phyloP scores from a whole-genome alignment of 257 asterid genomes.

The Solanum piurae region DNA sequence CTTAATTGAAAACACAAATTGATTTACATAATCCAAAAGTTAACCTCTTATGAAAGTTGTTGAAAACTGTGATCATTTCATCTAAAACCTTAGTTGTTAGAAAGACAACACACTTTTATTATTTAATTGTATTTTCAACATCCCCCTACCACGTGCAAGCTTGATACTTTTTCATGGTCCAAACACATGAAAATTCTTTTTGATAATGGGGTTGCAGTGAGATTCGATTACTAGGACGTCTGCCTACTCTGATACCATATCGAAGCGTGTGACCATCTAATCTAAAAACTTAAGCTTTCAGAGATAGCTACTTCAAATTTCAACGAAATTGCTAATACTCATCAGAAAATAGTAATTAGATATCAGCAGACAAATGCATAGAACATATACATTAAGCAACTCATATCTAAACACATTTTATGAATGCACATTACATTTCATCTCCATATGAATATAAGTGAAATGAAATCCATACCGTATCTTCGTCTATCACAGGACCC shows the following conservation, averaged over 20 bases:
- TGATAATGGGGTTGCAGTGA: neutral
- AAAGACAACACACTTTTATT: neutral
- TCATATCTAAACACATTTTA: neutral
- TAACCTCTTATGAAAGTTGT: neutral
- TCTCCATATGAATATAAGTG: neutral
- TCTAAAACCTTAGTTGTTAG: neutral
- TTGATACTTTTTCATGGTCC: neutral
- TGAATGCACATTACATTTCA: neutral
- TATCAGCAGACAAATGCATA: neutral
- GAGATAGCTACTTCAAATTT: neutral
- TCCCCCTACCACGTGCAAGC: neutral
- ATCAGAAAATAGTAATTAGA: neutral
- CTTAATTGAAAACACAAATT: neutral
- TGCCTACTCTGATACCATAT: neutral
- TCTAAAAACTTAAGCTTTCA: neutral
- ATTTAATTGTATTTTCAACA: neutral
- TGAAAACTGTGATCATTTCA: neutral
- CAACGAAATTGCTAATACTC: neutral
- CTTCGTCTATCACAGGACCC: slow-evolving; percentile 12
- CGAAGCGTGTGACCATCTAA: neutral
- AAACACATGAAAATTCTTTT: neutral
- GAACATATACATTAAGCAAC: neutral
- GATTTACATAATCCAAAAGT: neutral
- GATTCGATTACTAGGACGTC: neutral
- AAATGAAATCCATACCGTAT: slow-evolving; percentile 22